Evolutionary conservation across 2,329 filamentous ascomycete species (phyloP).

Genomic region (Dissoconium aciculare): DNA sequence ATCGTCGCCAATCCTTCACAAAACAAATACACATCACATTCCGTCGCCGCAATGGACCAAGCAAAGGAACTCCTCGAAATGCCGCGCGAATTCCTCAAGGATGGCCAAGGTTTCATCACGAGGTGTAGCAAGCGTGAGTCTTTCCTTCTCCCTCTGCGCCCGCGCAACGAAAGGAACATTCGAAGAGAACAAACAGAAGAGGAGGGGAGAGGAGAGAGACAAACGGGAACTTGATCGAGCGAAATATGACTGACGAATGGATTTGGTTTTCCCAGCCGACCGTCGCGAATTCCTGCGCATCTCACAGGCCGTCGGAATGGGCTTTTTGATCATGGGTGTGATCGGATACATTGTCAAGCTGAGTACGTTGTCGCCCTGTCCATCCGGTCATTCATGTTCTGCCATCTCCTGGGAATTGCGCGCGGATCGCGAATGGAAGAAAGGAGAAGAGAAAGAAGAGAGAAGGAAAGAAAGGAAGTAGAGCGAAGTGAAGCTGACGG

Average conservation of each 20-base stretch:
- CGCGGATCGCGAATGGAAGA: too few species aligned
- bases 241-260: too few species aligned
- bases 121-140: conserved; percentile 34
- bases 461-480: conserved; percentile 1
- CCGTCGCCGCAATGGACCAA: conserved; percentile 43
- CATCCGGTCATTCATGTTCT: neutral
- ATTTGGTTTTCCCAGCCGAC: conserved; percentile 32
- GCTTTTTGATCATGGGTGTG: conserved; percentile 56
- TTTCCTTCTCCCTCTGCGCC: neutral
- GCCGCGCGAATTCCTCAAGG: conserved; percentile 48
- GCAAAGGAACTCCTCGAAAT: conserved; percentile 56
- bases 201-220: conserved; percentile 2
- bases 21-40: too few species aligned
- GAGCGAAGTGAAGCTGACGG: conserved; percentile 2
- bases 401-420: too few species aligned
- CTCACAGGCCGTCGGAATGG: conserved; percentile 51
- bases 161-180: neutral
- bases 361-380: conserved; percentile 36
- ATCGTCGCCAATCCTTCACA: too few species aligned
- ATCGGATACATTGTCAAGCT: conserved; percentile 58
- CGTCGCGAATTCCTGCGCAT: conserved; percentile 45
- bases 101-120: conserved; percentile 36
- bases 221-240: too few species aligned
- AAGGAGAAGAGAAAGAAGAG: too few species aligned
- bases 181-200: neutral